Evolutionary conservation across 257 asterid species (phyloP), one percentile per base, ranked within the genome.

Genomic region (Plantago major): DNA sequence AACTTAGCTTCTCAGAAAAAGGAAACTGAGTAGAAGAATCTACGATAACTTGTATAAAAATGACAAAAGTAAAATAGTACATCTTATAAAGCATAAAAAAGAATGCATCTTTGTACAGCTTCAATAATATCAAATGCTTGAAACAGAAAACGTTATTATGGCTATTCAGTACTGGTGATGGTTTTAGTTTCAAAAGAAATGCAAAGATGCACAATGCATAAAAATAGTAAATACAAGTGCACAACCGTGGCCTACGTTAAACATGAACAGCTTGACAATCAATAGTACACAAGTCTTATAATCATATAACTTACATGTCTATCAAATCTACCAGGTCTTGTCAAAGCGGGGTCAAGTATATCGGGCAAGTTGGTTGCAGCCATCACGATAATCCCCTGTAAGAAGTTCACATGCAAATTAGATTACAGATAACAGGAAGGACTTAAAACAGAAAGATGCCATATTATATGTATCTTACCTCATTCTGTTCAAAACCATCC

Each of bases 401-500:
- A 54, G 43, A 42, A 60, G 62, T 59, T 15, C 66, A 67, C 33
- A 63, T 40, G 48, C 65, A 14, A 47, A 60, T 65, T 64, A 57
- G 56, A 66, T 71, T 73, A 66, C 67, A 61, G 55, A 55, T 54
- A 15, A 57, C 56, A 59, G 48, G 22, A 55, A 47, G 66, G 12
- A 60, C 18, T 59, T 63, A 45, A n/a, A n/a, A 67, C 42, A 55
- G 13, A 14, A 19, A 0, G 26, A 26, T 12, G 19, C 19, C 22
- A 48, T 14, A 42, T 22, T 56, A 19, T 14, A 9, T 18, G 60
- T 48, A 40, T 9, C 47, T 69, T 76, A 92, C 98, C 95, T 89
- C 97, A 74, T 92, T 92, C 76, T 92, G 99, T 74, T 92, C 97
- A 78, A 89, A 92, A 55, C 99, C 99, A 80, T 92, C 97, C 99